These are phyloP conservation scores for Antitrichia curtipendula DNA, from an alignment of 225 moss, liverwort and hornwort genomes.

Conservation along the genomic window DNA sequence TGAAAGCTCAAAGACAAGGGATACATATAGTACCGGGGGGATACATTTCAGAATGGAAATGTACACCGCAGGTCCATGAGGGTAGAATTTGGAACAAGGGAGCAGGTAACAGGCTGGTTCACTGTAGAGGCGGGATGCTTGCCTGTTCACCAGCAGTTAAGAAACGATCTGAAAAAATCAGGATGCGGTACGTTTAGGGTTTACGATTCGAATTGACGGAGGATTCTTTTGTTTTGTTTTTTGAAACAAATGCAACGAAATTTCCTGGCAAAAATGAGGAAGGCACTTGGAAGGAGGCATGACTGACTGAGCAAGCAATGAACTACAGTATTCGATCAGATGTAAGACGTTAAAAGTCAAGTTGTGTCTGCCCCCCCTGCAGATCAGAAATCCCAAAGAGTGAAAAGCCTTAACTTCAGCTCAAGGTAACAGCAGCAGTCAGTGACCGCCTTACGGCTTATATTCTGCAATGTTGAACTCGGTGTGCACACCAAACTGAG, in stretches of 20 bases:
- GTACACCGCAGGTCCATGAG: background rate
- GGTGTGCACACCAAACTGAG: background rate
- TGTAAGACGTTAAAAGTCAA: background rate
- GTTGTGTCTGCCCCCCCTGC: background rate
- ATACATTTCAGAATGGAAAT: background rate
- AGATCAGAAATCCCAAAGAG: background rate
- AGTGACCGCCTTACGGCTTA: background rate
- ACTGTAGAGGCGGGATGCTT: background rate
- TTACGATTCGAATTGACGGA: too few relatives aligned
- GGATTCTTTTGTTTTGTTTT: background rate
- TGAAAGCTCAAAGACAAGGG: background rate
- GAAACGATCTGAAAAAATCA: too few relatives aligned
- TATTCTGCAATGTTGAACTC: background rate
- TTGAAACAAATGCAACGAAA: background rate
- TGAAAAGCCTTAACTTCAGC: background rate
- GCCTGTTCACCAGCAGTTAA: background rate
- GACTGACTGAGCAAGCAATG: background rate
- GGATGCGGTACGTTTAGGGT: background rate
- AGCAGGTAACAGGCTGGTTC: background rate
- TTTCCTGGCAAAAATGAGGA: background rate
- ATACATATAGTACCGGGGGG: fast-evolving
- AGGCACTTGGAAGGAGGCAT: background rate
- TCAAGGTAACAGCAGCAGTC: background rate
- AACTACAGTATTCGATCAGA: background rate
- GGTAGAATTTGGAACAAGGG: background rate